phyloP scores from a whole-genome alignment of 768 basidiomycete species.

The Leccinum uliginosum region DNA sequence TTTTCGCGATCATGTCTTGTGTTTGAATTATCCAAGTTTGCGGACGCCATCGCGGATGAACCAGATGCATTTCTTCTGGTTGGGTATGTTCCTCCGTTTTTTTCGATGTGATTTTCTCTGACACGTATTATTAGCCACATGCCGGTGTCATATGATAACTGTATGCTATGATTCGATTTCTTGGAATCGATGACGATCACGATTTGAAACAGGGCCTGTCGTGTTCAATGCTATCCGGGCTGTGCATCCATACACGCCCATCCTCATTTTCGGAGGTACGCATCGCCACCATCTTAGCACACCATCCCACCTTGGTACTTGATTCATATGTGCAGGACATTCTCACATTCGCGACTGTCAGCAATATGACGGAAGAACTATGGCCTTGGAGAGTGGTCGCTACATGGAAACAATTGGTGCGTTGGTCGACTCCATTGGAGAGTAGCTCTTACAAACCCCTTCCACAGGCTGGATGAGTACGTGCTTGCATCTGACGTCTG shows the following conservation, averaged over 20 bases:
- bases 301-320: background rate
- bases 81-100: slow-evolving; percentile 39
- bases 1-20: background rate
- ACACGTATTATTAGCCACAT: slow-evolving; percentile 58
- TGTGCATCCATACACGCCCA: slow-evolving; percentile 69
- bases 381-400: slow-evolving; percentile 72
- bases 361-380: slow-evolving; percentile 20
- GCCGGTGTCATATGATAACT: slow-evolving; percentile 69
- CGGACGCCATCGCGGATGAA: slow-evolving; percentile 70
- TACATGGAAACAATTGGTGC: slow-evolving; percentile 91
- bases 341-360: slow-evolving; percentile 28
- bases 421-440: slow-evolving; percentile 6
- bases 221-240: slow-evolving; percentile 73
- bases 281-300: background rate
- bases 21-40: slow-evolving; percentile 46
- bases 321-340: slow-evolving; percentile 43
- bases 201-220: slow-evolving; percentile 48
- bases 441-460: background rate
- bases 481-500: slow-evolving; percentile 8
- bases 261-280: slow-evolving; percentile 75
- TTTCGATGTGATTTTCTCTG: background rate
- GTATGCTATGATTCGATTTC: slow-evolving; percentile 31
- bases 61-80: slow-evolving; percentile 78
- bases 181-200: background rate
- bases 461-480: slow-evolving; percentile 58